A percentile compares a stretch with the other conserved stretches of the same genome.
Conservation (phyloP, 2,329 filamentous ascomycete species). For the Immersiporthe knoxdaviesiana region DNA sequence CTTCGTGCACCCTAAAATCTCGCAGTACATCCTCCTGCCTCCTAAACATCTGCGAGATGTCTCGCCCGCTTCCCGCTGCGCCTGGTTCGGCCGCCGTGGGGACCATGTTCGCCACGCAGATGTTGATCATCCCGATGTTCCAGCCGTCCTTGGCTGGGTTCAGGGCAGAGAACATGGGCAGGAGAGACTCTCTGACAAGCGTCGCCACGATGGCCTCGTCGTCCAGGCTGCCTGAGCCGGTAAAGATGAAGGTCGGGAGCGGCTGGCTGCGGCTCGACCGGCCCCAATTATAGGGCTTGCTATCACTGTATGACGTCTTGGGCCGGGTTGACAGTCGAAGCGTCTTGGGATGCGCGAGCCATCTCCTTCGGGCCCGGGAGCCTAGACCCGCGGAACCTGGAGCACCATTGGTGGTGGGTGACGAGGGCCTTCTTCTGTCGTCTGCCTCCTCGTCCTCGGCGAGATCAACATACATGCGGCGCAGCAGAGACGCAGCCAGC, state of each 20-base stretch:
- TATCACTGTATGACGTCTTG: slow-evolving; percentile 36
- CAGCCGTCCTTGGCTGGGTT: slow-evolving; percentile 70
- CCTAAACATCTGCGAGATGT: slow-evolving; percentile 84
- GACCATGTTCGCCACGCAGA: slow-evolving; percentile 86
- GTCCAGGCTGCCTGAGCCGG: slow-evolving; percentile 45
- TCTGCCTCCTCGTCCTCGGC: slow-evolving; percentile 53
- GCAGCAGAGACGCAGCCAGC: slow-evolving; percentile 71
- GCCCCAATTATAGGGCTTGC: slow-evolving; percentile 61
- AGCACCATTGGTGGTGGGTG: not conserved
- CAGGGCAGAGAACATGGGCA: slow-evolving; percentile 75
- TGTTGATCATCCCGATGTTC: slow-evolving; percentile 82
- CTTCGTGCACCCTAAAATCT: slow-evolving; percentile 65
- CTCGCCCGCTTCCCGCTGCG: slow-evolving; percentile 63
- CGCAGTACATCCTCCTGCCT: slow-evolving; percentile 70
- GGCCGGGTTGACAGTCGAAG: slow-evolving; percentile 80
- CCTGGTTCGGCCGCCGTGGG: slow-evolving; percentile 52
- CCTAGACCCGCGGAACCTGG: not conserved
- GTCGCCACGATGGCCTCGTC: slow-evolving; percentile 66
- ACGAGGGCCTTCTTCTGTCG: slow-evolving; percentile 36
- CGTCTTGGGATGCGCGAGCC: slow-evolving; percentile 82
- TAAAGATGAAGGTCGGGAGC: slow-evolving; percentile 74
- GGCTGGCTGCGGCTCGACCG: slow-evolving; percentile 77
- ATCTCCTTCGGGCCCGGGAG: slow-evolving; percentile 43
- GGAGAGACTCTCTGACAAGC: slow-evolving; percentile 68
- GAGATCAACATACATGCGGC: slow-evolving; percentile 79